A percentile compares a stretch with the other conserved stretches of the same genome.
Evolutionary conservation across 495 filamentous ascomycete genomes (phyloP).

Genomic region (Penicillium bialowiezense): DNA sequence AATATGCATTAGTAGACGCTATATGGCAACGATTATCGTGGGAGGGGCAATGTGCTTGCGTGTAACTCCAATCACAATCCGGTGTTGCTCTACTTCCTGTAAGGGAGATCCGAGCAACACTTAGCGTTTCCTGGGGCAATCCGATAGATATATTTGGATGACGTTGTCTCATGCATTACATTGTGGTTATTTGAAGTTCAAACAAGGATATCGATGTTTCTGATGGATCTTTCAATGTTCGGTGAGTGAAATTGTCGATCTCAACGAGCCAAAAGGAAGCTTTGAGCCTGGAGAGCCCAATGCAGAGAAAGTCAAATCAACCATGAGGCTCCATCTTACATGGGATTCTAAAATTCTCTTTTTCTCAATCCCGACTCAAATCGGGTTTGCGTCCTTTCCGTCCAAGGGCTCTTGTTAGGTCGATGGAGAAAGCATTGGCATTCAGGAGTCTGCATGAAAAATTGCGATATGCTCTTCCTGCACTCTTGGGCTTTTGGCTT

Average conservation of each 20-base stretch:
- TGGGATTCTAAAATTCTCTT: no score
- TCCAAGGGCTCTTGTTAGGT: no score
- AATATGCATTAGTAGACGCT: not conserved
- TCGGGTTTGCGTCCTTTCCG: no score
- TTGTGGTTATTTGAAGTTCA: not conserved
- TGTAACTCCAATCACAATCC: not conserved
- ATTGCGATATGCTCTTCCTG: no score
- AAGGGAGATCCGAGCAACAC: constrained; percentile 3
- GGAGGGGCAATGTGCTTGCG: not conserved
- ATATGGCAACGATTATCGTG: not conserved
- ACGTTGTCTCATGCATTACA: not conserved
- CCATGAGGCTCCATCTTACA: no score
- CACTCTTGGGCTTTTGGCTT: no score
- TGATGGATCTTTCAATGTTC: not conserved
- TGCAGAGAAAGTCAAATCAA: no score
- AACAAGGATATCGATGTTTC: not conserved
- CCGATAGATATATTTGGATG: not conserved
- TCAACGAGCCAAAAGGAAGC: not conserved
- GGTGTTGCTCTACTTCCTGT: not conserved
- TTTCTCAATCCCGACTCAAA: no score
- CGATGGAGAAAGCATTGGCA: no score
- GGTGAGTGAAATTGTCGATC: not conserved
- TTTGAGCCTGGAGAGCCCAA: no score
- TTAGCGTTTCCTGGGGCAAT: not conserved
- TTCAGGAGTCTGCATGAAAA: no score